A percentile compares a stretch with the other conserved stretches of the same genome.
These are phyloP conservation scores for Suillus paluster DNA, from an alignment of 768 basidiomycete species.

Conservation along the genomic window DNA sequence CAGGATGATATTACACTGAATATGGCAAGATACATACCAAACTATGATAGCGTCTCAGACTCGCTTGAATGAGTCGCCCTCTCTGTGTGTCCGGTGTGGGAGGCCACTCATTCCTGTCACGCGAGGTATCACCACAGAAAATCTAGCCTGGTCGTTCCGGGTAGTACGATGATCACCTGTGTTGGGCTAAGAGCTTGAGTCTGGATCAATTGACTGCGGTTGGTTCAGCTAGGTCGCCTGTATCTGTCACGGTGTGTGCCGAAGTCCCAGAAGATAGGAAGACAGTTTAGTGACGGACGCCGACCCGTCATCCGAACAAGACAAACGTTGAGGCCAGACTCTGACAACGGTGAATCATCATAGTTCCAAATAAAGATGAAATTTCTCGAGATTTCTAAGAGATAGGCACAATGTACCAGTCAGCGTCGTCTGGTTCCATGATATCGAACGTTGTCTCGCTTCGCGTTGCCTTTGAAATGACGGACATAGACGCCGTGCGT, in stretches of 20 bases:
- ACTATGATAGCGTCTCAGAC: background rate
- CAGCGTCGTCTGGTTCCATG: background rate
- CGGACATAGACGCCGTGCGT: background rate
- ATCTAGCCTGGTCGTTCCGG: background rate
- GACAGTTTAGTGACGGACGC: too few species aligned
- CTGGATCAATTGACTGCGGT: too few species aligned
- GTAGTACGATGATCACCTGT: background rate
- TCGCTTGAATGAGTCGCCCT: background rate
- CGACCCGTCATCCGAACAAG: too few species aligned
- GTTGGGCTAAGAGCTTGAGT: background rate
- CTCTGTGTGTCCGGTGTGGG: background rate
- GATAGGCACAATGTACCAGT: background rate
- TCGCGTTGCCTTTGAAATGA: background rate
- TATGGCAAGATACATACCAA: background rate
- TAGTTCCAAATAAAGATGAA: slow-evolving; percentile 8
- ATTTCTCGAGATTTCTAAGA: slow-evolving; percentile 17
- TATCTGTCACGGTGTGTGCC: too few species aligned
- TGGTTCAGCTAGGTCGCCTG: too few species aligned
- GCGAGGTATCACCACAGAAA: background rate
- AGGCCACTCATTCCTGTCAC: background rate
- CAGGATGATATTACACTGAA: background rate
- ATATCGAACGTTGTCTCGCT: too few species aligned
- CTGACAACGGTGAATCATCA: slow-evolving; percentile 8
- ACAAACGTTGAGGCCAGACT: too few species aligned
- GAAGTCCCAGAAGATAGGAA: too few species aligned